These are phyloP conservation scores for Globisporangium apiculatum DNA, from an alignment of 352 stramenopile species.

Conservation along the genomic window DNA sequence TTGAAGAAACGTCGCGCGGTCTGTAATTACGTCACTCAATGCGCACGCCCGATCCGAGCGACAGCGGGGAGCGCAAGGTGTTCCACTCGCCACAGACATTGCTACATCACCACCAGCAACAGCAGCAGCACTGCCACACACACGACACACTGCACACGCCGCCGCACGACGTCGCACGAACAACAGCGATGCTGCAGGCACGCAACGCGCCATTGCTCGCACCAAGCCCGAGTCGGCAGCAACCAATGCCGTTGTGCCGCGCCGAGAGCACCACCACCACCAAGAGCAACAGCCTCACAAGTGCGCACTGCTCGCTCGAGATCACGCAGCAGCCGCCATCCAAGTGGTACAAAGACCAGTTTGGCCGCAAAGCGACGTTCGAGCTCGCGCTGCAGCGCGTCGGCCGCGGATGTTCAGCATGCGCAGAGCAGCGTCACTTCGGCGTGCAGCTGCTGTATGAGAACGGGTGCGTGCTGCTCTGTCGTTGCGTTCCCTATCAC, in stretches of 20 bases:
- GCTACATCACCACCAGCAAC: constrained; percentile 1
- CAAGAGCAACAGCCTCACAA: not conserved
- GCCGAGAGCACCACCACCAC: constrained; percentile 11
- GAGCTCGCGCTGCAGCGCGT: constrained; percentile 34
- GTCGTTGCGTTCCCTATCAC: not conserved
- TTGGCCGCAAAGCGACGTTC: constrained; percentile 69
- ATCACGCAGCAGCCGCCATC: constrained; percentile 51
- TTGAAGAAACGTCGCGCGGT: constrained; percentile 4
- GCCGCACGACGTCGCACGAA: not conserved
- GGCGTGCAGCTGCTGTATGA: constrained; percentile 67
- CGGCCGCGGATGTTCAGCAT: constrained; percentile 26
- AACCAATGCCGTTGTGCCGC: not conserved
- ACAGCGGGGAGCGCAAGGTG: no score
- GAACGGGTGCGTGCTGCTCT: constrained; percentile 24
- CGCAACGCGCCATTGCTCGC: not conserved
- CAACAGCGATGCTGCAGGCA: constrained; percentile 1
- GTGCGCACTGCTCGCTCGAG: constrained; percentile 27
- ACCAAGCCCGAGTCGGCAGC: not conserved
- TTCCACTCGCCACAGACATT: not conserved
- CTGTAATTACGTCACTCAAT: constrained; percentile 13
- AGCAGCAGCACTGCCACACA: not conserved
- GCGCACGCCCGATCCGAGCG: constrained; percentile 5
- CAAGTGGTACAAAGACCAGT: constrained; percentile 80
- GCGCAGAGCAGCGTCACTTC: constrained; percentile 43
- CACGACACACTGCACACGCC: no score